phyloP scores from a whole-genome alignment of 305 asterid species.

The Rubia occidens region DNA sequence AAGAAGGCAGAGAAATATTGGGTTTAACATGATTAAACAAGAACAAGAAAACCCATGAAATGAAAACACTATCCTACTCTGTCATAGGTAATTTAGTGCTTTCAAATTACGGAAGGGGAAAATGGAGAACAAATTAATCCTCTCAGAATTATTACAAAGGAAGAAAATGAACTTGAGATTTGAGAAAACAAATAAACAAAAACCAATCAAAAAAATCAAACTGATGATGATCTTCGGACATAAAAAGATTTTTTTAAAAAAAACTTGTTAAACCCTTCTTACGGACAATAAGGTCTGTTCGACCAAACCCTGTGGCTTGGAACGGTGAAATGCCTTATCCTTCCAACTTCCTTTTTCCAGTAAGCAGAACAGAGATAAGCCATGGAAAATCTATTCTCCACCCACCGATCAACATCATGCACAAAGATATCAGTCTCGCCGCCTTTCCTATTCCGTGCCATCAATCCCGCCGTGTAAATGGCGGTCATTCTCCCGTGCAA shows the following conservation, averaged over 20 bases:
- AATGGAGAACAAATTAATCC: too few species aligned
- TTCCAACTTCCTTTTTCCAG: slow-evolving; percentile 63
- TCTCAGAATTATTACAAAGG: neutral
- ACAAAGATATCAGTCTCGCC: slow-evolving; percentile 65
- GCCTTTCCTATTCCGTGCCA: slow-evolving; percentile 51
- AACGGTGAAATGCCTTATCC: slow-evolving; percentile 63
- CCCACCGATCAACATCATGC: slow-evolving; percentile 77
- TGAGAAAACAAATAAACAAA: too few species aligned
- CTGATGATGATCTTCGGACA: neutral
- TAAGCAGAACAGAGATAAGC: slow-evolving; percentile 69
- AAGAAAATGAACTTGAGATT: neutral
- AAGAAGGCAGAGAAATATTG: too few species aligned
- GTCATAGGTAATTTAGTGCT: too few species aligned
- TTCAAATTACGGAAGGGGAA: neutral
- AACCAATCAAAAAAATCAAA: neutral
- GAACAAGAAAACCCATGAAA: neutral
- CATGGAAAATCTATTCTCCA: slow-evolving; percentile 60
- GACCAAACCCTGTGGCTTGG: slow-evolving; percentile 37
- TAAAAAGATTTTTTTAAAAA: too few species aligned
- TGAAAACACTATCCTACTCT: neutral
- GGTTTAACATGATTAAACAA: too few species aligned
- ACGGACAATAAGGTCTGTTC: slow-evolving; percentile 28
- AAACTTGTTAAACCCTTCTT: neutral
- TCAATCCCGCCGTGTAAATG: slow-evolving; percentile 83
- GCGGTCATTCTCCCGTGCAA: slow-evolving; percentile 89